Evolutionary conservation across 2,329 filamentous ascomycete genomes (phyloP), one percentile per base, ranked within the genome.

Genomic region (Penicillium psychrosexuale): DNA sequence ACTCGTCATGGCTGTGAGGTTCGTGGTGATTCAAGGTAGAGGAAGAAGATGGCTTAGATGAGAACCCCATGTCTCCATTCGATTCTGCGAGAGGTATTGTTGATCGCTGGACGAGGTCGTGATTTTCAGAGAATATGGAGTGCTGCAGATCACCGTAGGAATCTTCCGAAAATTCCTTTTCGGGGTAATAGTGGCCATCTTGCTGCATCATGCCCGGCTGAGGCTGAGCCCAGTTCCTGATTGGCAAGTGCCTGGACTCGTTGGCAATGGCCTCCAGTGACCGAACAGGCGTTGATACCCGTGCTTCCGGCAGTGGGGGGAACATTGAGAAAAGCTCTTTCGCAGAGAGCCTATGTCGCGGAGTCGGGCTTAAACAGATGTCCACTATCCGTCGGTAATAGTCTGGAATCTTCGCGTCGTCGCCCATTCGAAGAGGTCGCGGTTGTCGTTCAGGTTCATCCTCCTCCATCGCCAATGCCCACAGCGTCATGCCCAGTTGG

Each of bases 401-500:
- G 12, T 80, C 78, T 0, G 94, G 94, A 8, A 95, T 81, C 30
- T 67, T 63, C 34, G 65, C 47, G 27, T 86, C 79, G 11, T 81
- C 71, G 47, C 84, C 82, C 6, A 84, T 74, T 27, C 72, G 69
- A 56, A 96, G 75, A 0, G 92, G 92, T 19, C 90, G 83, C 39
- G 82, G 82, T 56, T 89, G 86, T 19, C 84, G 81, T 70, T 97
- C 94, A 1, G 94, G 94, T 66, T 97, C 93, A 66, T 97, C 93
- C 53, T 92, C 84, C 62, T 93, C 84, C 68, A 88, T 88, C 1
- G 91, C 93, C 43, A 99, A 77, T 22, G 90, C 91, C 91, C 93
- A 99, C 3, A 99, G 77, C 2, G 96, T 91, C 94, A 99, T 99
- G 5, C 94, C 94, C 5, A 97, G 82, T 73, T 99, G 94, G 67